Evolutionary conservation across 164 flowering plant genomes (phyloP).

Genomic region (Vitis rotundifolia): DNA sequence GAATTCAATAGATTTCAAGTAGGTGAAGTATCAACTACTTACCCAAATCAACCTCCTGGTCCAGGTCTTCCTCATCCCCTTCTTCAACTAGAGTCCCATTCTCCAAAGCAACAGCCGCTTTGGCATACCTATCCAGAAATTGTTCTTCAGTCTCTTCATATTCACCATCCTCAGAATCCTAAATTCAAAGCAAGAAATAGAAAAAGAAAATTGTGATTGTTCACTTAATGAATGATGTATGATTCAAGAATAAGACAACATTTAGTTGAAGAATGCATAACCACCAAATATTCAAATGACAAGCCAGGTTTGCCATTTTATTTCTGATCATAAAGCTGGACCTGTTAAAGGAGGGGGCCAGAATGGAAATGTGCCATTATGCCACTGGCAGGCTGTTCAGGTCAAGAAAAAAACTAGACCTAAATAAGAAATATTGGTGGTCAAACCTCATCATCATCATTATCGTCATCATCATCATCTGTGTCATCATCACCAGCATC

Average conservation of each 20-base stretch:
- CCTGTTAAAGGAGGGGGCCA: too few relatives aligned
- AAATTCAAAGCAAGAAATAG: background rate
- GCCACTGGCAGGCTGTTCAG: too few relatives aligned
- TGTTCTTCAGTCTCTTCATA: conserved; percentile 80
- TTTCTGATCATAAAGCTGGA: background rate
- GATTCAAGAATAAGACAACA: background rate
- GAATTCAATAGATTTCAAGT: background rate
- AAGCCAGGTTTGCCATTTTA: background rate
- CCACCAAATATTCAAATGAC: background rate
- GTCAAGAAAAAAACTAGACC: background rate
- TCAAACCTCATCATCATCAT: conserved; percentile 54
- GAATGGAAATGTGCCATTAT: too few relatives aligned
- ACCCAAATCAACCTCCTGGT: conserved; percentile 65
- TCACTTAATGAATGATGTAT: background rate
- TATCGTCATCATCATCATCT: conserved; percentile 25
- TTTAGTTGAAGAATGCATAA: background rate
- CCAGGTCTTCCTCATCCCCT: conserved; percentile 62
- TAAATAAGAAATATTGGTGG: background rate
- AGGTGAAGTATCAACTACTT: conserved; percentile 12
- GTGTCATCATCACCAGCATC: conserved; percentile 17
- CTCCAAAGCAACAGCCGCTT: conserved; percentile 57
- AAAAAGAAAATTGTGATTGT: background rate
- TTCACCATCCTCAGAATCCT: conserved; percentile 80
- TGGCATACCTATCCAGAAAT: conserved; percentile 75
- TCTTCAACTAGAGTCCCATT: conserved; percentile 48